Conservation (phyloP, 805 yeast genomes). For the Metschnikowia shivogae region DNA sequence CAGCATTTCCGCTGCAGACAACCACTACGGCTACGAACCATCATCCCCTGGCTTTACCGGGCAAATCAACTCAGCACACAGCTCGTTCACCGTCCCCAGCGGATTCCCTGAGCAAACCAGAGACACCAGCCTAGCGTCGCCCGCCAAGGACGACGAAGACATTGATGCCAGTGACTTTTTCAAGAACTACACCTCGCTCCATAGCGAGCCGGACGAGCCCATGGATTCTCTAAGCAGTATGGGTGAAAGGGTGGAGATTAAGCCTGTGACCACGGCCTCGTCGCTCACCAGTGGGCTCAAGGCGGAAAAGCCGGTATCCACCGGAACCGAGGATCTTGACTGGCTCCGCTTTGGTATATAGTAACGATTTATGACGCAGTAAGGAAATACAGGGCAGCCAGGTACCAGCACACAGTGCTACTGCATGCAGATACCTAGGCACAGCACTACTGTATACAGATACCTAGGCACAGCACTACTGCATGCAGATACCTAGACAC, state of each 20-base stretch:
- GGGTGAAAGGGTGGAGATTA: conserved; percentile 15
- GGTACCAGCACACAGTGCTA: too few species aligned
- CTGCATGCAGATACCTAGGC: too few species aligned
- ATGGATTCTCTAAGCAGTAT: conserved; percentile 10
- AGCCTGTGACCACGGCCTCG: conserved; percentile 13
- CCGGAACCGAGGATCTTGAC: conserved; percentile 19
- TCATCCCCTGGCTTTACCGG: conserved; percentile 15
- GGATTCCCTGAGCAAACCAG: conserved; percentile 6
- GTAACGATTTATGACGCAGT: not conserved
- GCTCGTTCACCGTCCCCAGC: conserved; percentile 13
- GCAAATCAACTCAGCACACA: conserved; percentile 3
- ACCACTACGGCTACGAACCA: conserved; percentile 8
- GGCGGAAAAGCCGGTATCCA: conserved; percentile 5
- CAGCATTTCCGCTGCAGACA: conserved; percentile 9
- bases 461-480: too few species aligned
- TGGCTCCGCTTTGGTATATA: conserved; percentile 32
- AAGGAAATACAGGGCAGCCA: too few species aligned
- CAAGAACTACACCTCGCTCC: conserved; percentile 21
- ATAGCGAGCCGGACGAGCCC: conserved; percentile 18
- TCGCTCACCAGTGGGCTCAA: conserved; percentile 19
- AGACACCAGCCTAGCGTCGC: conserved; percentile 8
- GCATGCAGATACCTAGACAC: too few species aligned
- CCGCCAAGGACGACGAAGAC: conserved; percentile 14
- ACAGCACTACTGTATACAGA: too few species aligned
- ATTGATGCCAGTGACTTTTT: conserved; percentile 21